These are phyloP conservation scores for Fusarium poae DNA, from an alignment of 2,329 filamentous ascomycete species.

Conservation along the genomic window DNA sequence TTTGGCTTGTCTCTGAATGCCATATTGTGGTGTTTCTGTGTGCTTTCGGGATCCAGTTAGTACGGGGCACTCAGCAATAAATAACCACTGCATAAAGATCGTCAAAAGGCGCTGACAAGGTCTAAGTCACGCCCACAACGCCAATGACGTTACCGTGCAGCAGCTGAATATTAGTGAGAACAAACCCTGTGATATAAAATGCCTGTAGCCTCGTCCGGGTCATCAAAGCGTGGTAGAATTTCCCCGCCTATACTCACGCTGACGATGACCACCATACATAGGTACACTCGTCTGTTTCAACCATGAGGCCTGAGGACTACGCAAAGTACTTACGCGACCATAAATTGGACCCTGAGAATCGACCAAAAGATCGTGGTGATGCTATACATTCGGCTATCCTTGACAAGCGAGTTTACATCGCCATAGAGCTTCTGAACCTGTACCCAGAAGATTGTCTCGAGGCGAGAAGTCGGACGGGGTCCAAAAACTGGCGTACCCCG, in stretches of 20 bases:
- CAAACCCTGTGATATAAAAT: neutral
- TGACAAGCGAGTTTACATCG: slow-evolving; percentile 3
- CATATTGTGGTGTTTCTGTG: slow-evolving; percentile 2
- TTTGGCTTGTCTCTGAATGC: slow-evolving; percentile 25
- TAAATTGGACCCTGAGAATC: neutral
- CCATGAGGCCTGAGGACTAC: slow-evolving; percentile 10
- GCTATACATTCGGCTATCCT: slow-evolving; percentile 18
- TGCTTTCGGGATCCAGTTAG: neutral
- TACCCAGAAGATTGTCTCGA: slow-evolving; percentile 26
- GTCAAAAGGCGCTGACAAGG: neutral
- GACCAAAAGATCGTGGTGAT: slow-evolving; percentile 6
- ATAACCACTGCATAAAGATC: neutral
- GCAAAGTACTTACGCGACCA: neutral
- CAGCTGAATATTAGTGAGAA: neutral
- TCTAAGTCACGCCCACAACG: neutral
- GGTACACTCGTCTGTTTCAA: neutral
- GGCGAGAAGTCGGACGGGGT: slow-evolving; percentile 4
- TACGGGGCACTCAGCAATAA: neutral
- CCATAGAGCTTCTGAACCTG: slow-evolving; percentile 11
- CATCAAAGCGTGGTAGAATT: neutral
- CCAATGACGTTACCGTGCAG: slow-evolving; percentile 15
- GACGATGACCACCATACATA: neutral
- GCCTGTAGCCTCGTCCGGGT: neutral
- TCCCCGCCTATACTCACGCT: neutral
- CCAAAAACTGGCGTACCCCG: slow-evolving; percentile 22